A percentile compares a stretch with the other conserved stretches of the same genome.
These are phyloP conservation scores for Phytophthora aleatoria DNA, from an alignment of 352 stramenopile genomes.

Conservation along the genomic window DNA sequence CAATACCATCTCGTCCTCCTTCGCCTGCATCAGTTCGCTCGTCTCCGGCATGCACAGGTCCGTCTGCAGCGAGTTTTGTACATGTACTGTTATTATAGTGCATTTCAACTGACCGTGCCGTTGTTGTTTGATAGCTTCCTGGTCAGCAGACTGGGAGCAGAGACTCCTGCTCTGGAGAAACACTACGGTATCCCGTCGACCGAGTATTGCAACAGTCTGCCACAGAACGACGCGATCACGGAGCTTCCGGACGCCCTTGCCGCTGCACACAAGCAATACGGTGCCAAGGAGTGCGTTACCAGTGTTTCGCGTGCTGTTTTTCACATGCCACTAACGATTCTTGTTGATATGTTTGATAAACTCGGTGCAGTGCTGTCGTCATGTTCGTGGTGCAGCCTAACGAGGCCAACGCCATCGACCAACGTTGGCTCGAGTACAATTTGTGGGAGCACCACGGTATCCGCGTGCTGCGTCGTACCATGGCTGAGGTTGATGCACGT, in stretches of 20 bases:
- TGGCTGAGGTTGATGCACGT: slow-evolving; percentile 62
- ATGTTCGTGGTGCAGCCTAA: slow-evolving; percentile 93
- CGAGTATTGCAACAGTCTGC: slow-evolving; percentile 55
- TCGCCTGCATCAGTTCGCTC: slow-evolving; percentile 94
- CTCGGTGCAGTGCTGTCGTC: slow-evolving; percentile 57
- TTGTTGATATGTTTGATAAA: too few species aligned
- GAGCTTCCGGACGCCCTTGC: slow-evolving; percentile 75
- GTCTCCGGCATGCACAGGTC: slow-evolving; percentile 92
- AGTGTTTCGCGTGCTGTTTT: background rate
- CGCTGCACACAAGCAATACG: slow-evolving; percentile 71
- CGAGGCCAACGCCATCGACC: slow-evolving; percentile 92
- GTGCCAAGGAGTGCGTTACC: slow-evolving; percentile 60
- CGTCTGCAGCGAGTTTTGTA: background rate
- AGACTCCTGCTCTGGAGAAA: slow-evolving; percentile 54
- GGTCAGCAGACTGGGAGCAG: slow-evolving; percentile 47
- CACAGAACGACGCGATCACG: slow-evolving; percentile 66
- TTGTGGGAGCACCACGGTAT: slow-evolving; percentile 87
- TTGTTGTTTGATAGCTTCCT: slow-evolving; percentile 44
- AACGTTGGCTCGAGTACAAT: slow-evolving; percentile 93
- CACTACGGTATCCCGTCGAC: slow-evolving; percentile 51
- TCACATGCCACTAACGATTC: slow-evolving; percentile 6
- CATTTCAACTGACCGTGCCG: slow-evolving; percentile 5
- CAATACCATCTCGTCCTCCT: slow-evolving; percentile 98
- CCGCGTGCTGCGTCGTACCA: slow-evolving; percentile 73
- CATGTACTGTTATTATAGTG: slow-evolving; percentile 29